Conservation (phyloP, 805 yeast species). For the Scheffersomyces lignosus region DNA sequence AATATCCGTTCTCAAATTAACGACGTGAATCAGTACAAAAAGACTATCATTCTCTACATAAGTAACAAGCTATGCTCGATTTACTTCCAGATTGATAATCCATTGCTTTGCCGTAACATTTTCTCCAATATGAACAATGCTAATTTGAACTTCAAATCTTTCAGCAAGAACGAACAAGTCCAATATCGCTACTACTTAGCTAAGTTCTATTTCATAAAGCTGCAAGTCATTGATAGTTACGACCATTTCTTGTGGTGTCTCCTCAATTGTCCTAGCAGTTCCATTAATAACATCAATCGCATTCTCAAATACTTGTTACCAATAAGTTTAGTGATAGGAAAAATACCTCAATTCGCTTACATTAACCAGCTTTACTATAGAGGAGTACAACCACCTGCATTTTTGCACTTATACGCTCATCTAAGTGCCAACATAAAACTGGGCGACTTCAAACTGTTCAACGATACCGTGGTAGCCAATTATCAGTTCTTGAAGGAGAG, state of each 20-base stretch:
- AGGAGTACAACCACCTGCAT: conserved; percentile 14
- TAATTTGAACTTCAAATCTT: conserved; percentile 41
- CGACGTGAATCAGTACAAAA: conserved; percentile 41
- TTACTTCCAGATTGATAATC: conserved; percentile 55
- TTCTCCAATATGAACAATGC: conserved; percentile 61
- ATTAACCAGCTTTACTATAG: conserved; percentile 14
- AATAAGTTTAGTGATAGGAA: conserved; percentile 54
- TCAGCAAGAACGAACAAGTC: conserved; percentile 44
- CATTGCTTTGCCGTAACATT: conserved; percentile 59
- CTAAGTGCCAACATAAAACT: conserved; percentile 36
- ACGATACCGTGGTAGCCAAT: conserved; percentile 25
- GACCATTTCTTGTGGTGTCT: conserved; percentile 59
- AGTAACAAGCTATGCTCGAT: conserved; percentile 56
- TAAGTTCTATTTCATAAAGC: conserved; percentile 54
- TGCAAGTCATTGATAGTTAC: conserved; percentile 47
- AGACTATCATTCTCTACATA: conserved; percentile 50
- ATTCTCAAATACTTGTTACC: conserved; percentile 54
- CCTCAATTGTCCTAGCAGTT: conserved; percentile 30
- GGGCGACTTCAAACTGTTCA: conserved; percentile 44
- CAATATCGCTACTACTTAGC: conserved; percentile 57
- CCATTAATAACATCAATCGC: conserved; percentile 35
- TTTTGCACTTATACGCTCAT: conserved; percentile 33
- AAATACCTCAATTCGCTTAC: conserved; percentile 38
- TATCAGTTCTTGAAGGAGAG: conserved; percentile 37
- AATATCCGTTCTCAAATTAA: conserved; percentile 51